Evolutionary conservation across 1,139 yeast species (phyloP), one percentile per base, ranked within the genome.

Genomic region (Lodderomyces orthopsilosis): DNA sequence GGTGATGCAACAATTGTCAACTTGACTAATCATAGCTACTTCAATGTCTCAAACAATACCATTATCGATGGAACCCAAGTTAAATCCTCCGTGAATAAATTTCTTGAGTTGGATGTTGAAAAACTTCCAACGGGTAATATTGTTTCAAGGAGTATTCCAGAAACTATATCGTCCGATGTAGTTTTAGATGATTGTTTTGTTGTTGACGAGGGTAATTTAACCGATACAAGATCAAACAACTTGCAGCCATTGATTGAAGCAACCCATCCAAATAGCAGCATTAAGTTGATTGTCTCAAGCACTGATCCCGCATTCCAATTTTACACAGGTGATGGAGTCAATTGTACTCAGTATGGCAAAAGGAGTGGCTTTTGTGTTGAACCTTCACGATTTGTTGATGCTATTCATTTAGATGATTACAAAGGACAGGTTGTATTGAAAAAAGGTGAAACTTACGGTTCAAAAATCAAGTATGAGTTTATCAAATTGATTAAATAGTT

Each of bases 301-400:
- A 83, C 89, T 1, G 90, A 83, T 49, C 90, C 90, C 5, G 66
- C 81, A 4, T 81, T 79, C 69, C 89, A 83, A 60, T 68, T 83
- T 42, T 83, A 83, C 61, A 80, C 88, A 30, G 86, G 86, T 27
- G 82, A 77, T 50, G 67, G 66, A 42, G 68, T 75, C 45, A 55
- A 70, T 46, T 66, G 73, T 35, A 62, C 62, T 7, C 70, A 70
- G 2, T 70, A 60, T 51, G 63, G 66, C 22, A 56, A 67, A 24
- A 71, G 87, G 58, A 62, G 75, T 43, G 89, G 87, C 5, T 74
- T 83, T 58, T 81, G 85, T 50, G 66, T 81, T 38, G 90, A 83
- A 59, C 82, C 86, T 27, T 74, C 79, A 28, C 69, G 88, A 55
- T 81, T 69, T 54, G 72, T 80, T 37, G 70, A 81, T 59, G 86